A percentile compares a stretch with the other conserved stretches of the same genome.
These are phyloP conservation scores for Penstemon newberryi DNA, from an alignment of 257 asterid genomes.

Conservation along the genomic window DNA sequence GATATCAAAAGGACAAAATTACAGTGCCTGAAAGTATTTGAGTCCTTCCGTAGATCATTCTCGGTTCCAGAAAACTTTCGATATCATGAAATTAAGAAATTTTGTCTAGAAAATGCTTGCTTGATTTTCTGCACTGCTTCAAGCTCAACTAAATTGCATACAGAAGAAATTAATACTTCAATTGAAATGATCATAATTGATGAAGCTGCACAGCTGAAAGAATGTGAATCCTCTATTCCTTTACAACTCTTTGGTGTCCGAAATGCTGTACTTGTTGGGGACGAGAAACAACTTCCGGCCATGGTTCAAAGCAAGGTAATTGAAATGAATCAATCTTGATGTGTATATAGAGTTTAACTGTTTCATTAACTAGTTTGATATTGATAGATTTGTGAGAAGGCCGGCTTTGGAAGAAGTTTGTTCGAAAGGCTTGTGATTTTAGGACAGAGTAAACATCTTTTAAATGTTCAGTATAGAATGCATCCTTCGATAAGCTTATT, in stretches of 20 bases:
- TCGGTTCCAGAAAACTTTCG: conserved; percentile 25
- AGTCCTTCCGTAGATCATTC: conserved; percentile 20
- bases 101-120: conserved; percentile 42
- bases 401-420: conserved; percentile 65
- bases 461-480: too few species aligned
- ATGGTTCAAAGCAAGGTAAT: conserved; percentile 75
- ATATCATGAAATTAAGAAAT: conserved; percentile 17
- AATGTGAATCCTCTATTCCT: conserved; percentile 68
- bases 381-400: conserved; percentile 48
- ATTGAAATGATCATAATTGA: conserved; percentile 38
- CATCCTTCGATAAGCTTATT: conserved; percentile 47
- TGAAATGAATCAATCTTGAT: too few species aligned
- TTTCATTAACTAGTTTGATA: not conserved
- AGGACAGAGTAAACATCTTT: too few species aligned
- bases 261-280: conserved; percentile 74
- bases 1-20: not conserved
- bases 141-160: conserved; percentile 55
- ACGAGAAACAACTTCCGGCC: conserved; percentile 26
- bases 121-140: conserved; percentile 66
- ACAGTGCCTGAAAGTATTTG: conserved; percentile 20
- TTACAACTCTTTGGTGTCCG: conserved; percentile 59
- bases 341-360: not conserved
- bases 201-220: conserved; percentile 76
- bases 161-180: conserved; percentile 26
- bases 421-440: conserved; percentile 61